phyloP scores from a whole-genome alignment of 2,329 filamentous ascomycete genomes.

The Coniochaeta sp. region DNA sequence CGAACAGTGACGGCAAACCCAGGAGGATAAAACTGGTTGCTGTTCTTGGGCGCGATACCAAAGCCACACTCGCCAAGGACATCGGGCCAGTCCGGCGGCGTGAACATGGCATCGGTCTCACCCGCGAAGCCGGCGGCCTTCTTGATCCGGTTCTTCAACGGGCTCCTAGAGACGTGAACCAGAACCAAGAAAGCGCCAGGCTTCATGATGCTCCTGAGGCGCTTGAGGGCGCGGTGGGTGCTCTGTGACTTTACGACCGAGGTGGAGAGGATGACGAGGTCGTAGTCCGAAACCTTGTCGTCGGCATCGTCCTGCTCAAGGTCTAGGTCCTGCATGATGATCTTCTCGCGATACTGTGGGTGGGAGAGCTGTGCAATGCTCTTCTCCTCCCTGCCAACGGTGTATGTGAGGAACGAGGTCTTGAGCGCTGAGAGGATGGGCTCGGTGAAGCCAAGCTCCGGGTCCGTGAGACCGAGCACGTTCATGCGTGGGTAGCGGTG shows the following conservation, averaged over 20 bases:
- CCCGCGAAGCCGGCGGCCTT: slow-evolving; percentile 5
- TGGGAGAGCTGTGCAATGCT: slow-evolving; percentile 12
- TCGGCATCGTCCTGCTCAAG: slow-evolving; percentile 8
- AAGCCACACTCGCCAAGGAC: slow-evolving; percentile 27
- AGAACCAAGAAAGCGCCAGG: slow-evolving; percentile 24
- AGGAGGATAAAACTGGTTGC: slow-evolving; percentile 22
- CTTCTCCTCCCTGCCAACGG: slow-evolving; percentile 14
- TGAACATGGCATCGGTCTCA: slow-evolving; percentile 5
- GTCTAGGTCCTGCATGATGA: slow-evolving; percentile 14
- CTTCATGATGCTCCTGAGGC: slow-evolving; percentile 15
- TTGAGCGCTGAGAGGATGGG: slow-evolving; percentile 23
- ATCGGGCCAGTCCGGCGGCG: slow-evolving; percentile 25
- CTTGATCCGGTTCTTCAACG: slow-evolving; percentile 13
- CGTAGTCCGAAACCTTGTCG: slow-evolving; percentile 13
- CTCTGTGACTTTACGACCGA: slow-evolving; percentile 11
- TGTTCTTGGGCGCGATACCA: slow-evolving; percentile 18
- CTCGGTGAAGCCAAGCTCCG: slow-evolving; percentile 20
- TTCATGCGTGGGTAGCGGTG: slow-evolving; percentile 32
- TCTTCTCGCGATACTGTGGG: slow-evolving; percentile 10
- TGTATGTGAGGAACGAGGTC: slow-evolving; percentile 23
- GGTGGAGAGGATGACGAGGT: slow-evolving; percentile 19
- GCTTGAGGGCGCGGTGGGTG: slow-evolving; percentile 8
- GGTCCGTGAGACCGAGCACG: slow-evolving; percentile 27
- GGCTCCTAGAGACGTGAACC: slow-evolving; percentile 15
- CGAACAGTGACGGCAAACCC: slow-evolving; percentile 29